phyloP scores from a whole-genome alignment of 371 early-diverging fungal genomes.

The Paraphysoderma sedebokerense region DNA sequence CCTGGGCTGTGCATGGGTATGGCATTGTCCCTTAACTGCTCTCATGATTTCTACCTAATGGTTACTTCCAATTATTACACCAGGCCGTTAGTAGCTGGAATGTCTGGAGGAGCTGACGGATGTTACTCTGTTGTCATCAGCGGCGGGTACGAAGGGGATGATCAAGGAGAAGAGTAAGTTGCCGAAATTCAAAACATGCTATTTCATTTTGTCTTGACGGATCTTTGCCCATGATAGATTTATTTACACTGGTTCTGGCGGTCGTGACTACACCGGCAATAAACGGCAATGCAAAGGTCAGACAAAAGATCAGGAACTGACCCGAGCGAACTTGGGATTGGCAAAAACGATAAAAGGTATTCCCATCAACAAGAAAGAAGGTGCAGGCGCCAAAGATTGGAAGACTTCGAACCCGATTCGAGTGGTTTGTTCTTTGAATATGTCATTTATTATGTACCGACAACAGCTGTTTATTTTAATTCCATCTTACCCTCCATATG shows the following conservation, averaged over 20 bases:
- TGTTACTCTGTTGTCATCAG: conserved; percentile 31
- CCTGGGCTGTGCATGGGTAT: background rate
- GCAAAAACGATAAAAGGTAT: conserved; percentile 38
- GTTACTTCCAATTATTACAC: too few relatives aligned
- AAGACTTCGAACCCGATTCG: conserved; percentile 30
- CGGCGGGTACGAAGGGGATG: conserved; percentile 31
- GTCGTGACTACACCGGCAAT: conserved; percentile 21
- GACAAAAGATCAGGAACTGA: conserved; percentile 23
- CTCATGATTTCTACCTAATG: too few relatives aligned
- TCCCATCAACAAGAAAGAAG: conserved; percentile 13
- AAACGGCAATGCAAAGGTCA: conserved; percentile 19
- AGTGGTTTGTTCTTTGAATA: too few relatives aligned
- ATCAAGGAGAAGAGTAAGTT: conserved; percentile 14
- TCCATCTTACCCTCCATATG: too few relatives aligned
- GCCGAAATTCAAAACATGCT: background rate
- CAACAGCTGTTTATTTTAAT: too few relatives aligned
- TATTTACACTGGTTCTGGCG: conserved; percentile 36
- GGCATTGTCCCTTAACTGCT: too few relatives aligned
- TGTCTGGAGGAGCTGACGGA: background rate
- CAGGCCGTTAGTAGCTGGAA: background rate
- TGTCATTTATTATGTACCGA: too few relatives aligned
- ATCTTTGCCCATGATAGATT: too few relatives aligned
- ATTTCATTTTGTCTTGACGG: too few relatives aligned
- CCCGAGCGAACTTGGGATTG: conserved; percentile 27
- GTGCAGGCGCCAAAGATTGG: conserved; percentile 33